phyloP scores from a whole-genome alignment of 1,139 yeast species.

The Scheffersomyces lignicola region DNA sequence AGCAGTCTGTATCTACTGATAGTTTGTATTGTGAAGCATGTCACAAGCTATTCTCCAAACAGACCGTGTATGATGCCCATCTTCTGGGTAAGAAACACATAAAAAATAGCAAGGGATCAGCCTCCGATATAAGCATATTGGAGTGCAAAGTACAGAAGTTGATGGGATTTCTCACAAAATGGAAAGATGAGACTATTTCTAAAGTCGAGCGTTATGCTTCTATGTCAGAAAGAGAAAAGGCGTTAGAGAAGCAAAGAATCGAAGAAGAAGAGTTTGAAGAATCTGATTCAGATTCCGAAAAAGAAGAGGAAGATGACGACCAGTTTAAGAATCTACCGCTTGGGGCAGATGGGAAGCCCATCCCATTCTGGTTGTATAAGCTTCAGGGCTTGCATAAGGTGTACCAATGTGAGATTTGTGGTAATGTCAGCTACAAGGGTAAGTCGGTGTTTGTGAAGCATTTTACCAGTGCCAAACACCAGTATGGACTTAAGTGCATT shows the following conservation, averaged over 20 bases:
- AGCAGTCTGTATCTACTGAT: slow-evolving; percentile 29
- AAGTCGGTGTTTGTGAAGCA: slow-evolving; percentile 71
- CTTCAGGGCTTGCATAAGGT: slow-evolving; percentile 79
- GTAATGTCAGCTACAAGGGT: slow-evolving; percentile 73
- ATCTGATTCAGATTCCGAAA: slow-evolving; percentile 22
- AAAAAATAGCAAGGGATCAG: slow-evolving; percentile 35
- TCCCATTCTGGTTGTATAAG: slow-evolving; percentile 92
- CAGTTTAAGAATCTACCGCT: slow-evolving; percentile 59
- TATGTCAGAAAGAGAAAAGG: slow-evolving; percentile 72
- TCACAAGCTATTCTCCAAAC: slow-evolving; percentile 61
- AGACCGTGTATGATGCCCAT: slow-evolving; percentile 69
- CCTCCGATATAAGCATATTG: neutral
- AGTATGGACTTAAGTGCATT: slow-evolving; percentile 69
- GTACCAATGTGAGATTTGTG: slow-evolving; percentile 85
- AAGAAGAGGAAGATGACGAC: slow-evolving; percentile 17
- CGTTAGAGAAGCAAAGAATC: slow-evolving; percentile 42
- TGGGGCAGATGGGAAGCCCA: slow-evolving; percentile 89
- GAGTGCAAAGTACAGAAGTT: slow-evolving; percentile 2
- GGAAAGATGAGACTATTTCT: slow-evolving; percentile 45
- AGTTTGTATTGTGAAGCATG: slow-evolving; percentile 64
- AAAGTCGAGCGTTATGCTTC: slow-evolving; percentile 68
- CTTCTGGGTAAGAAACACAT: slow-evolving; percentile 74
- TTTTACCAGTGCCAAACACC: slow-evolving; percentile 68
- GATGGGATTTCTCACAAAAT: neutral
- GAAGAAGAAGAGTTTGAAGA: slow-evolving; percentile 32